Conservation (phyloP, 2,329 filamentous ascomycete species). For the Apiospora kogelbergensis region DNA sequence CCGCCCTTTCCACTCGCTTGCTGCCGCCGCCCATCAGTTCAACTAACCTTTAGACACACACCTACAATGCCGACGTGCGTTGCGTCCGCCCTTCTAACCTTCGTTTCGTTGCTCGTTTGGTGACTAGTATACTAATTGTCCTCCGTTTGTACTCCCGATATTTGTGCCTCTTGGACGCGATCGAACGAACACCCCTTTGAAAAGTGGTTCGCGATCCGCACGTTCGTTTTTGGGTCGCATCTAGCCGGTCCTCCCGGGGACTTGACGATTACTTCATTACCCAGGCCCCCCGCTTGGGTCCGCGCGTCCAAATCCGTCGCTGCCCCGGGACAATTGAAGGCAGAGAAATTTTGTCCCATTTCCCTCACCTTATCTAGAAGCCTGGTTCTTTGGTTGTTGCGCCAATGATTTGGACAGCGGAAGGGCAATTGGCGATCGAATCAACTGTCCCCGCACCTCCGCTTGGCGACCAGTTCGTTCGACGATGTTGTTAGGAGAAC, state of each 20-base stretch:
- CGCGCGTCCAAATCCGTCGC: neutral
- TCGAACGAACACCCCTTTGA: neutral
- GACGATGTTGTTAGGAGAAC: neutral
- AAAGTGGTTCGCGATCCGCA: conserved; percentile 6
- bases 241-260: neutral
- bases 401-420: neutral
- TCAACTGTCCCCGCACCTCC: neutral
- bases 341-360: neutral
- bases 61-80: neutral
- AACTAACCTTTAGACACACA: neutral
- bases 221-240: conserved; percentile 2
- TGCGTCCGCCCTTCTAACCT: neutral
- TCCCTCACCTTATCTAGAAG: neutral
- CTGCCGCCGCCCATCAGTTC: neutral
- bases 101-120: neutral
- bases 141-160: too few relatives aligned
- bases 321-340: neutral
- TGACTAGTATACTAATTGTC: neutral
- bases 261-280: conserved; percentile 6
- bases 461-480: neutral
- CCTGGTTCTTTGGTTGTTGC: neutral
- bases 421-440: conserved; percentile 1
- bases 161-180: neutral
- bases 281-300: neutral
- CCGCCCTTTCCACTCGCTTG: neutral